Conservation (phyloP, 345 rosid species). For the Euphorbia pulcherrima region DNA sequence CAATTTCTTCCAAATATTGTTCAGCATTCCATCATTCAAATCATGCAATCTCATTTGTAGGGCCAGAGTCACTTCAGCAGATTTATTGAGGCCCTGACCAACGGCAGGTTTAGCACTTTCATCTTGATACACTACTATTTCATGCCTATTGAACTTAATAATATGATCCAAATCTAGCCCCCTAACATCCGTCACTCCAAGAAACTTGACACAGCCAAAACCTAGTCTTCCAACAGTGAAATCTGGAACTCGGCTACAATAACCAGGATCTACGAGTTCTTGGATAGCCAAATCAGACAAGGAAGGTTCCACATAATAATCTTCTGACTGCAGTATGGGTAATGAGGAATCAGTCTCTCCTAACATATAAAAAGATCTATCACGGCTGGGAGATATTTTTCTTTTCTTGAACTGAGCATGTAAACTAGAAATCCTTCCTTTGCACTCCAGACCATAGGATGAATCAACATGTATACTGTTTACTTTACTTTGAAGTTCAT, state of each 20-base stretch:
- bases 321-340: conserved; percentile 48
- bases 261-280: conserved; percentile 61
- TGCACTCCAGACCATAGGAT: conserved; percentile 16
- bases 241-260: conserved; percentile 62
- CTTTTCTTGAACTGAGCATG: conserved; percentile 43
- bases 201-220: conserved; percentile 64
- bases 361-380: conserved; percentile 16
- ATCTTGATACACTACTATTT: conserved; percentile 73
- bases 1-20: conserved; percentile 43
- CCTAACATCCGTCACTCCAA: conserved; percentile 78
- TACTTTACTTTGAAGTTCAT: conserved; percentile 4
- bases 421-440: conserved; percentile 21
- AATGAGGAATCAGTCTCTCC: conserved; percentile 39
- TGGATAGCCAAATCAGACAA: conserved; percentile 47
- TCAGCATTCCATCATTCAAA: conserved; percentile 26
- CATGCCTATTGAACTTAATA: conserved; percentile 67
- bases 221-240: conserved; percentile 74
- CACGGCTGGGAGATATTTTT: conserved; percentile 29
- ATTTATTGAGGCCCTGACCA: conserved; percentile 83
- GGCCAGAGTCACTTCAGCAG: conserved; percentile 75
- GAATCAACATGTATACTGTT: not conserved
- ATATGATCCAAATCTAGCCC: conserved; percentile 57
- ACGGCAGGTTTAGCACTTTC: conserved; percentile 64
- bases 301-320: conserved; percentile 65
- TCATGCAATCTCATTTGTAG: conserved; percentile 27